These are phyloP conservation scores for Cocos nucifera DNA, from an alignment of 176 grass and related monocot species.

Conservation along the genomic window DNA sequence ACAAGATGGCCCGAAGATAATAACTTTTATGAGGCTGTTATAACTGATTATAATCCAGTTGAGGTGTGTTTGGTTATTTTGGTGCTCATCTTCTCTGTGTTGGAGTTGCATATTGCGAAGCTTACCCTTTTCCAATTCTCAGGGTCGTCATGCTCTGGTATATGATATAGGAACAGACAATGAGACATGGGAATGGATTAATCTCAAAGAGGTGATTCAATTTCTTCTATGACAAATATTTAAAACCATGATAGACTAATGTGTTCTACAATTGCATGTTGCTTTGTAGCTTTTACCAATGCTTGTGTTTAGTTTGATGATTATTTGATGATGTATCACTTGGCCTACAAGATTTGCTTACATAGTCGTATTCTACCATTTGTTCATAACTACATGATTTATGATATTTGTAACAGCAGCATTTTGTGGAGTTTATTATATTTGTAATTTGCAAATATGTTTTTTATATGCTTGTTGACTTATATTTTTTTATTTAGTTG, in stretches of 20 bases:
- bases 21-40: conserved; percentile 25
- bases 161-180: conserved; percentile 19
- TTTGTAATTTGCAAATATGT: no score
- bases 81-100: background rate
- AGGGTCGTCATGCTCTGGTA: conserved; percentile 26
- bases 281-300: no score
- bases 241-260: background rate
- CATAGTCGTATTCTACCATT: no score
- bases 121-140: background rate
- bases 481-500: no score
- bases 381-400: no score
- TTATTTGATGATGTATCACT: no score
- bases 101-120: background rate
- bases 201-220: conserved; percentile 22
- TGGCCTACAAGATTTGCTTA: no score
- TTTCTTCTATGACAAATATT: background rate
- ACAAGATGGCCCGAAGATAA: conserved; percentile 30
- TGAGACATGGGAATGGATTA: conserved; percentile 33
- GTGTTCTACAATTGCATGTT: background rate
- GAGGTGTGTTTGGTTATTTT: conserved; percentile 10
- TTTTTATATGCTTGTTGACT: no score
- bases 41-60: conserved; percentile 20
- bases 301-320: no score
- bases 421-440: no score
- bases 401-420: no score